Base-by-base conservation (phyloP, 768 basidiomycete genomes). In the Amanita rubescens region DNA sequence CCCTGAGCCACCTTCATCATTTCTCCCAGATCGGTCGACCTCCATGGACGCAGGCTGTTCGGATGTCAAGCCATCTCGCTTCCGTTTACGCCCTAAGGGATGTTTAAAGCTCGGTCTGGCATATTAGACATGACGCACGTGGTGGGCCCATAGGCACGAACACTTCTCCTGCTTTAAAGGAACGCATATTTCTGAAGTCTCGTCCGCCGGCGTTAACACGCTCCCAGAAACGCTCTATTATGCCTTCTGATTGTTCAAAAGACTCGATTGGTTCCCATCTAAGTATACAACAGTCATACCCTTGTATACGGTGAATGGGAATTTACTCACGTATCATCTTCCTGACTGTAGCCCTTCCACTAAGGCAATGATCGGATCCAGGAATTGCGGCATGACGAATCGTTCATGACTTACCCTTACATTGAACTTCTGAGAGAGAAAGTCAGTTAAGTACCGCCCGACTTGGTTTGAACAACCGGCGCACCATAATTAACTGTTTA, bases 251-350 rank as follows among this genome's bases (percentile, higher is more conserved):
- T 6, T 65, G 75, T 14, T 62, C 63, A 55, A 88, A 86, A 8
- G 82, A 84, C 49, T 77, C 71, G 7, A 69, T 63, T 8, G 86
- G 85, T 58, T 88, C 86, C 85, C 85, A 87, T 9, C 85, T 87
- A 57, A 5, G 53, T 24, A 57, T 39, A 12, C 20, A 46, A 46
- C n/a, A 17, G 15, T 32, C 17, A 30, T 11, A 4, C 55, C 14
- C 17, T 52, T 38, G 51, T 44, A 51, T 50, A 32, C 55, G 43
- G 37, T n/a, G n/a, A 43, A 49, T 22, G 43, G 32, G 49, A 56
- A 46, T 41, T 30, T 33, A 71, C 82, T 58, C 68, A 81, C 83
- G 82, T 85, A 73, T 79, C 74, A 30, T 81, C 81, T 5, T 73
- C 67, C 45, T 69, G 46, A 17, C 53, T 57, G 59, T 82, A 85